Base-by-base conservation (phyloP, 371 early-diverging fungal genomes). In the Rhizomucor pusillus region DNA sequence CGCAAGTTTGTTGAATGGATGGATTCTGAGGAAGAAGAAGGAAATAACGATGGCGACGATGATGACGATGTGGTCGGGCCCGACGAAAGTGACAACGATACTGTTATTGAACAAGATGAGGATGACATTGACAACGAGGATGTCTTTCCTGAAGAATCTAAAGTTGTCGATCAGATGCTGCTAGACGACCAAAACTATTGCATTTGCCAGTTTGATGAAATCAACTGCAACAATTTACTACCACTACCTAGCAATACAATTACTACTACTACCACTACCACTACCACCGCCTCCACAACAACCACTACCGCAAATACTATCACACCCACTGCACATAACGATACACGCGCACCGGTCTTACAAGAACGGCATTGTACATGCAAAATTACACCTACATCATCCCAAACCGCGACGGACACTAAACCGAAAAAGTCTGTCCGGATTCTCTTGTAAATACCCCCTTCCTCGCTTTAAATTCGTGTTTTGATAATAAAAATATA, bases 1-100 rank as follows among this genome's bases (percentile, higher is more conserved):
- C 56, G 50, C 35, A 54, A 63, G n/a, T 60, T 67, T 54, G 56
- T 57, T 37, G 58, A 67, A 35, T 67, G 67, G 67, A 54, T 67
- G 18, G 56, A 62, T 16, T 52, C 50, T 25, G 63, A 67, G 23
- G 63, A 67, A 16, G 59, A 58, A 9, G 53, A 57, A 9, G 61
- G 57, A 0, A 62, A 65, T 19, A 60, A 61, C 5, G 57, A 61
- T 5, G 56, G 54, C 13, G 54, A 50, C 7, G 50, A 52, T 0
- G 50, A 54, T 23, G 50, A 44, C 18, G 43, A 44, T 34, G 43
- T 25, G n/a, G 25, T 37, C 6, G 50, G 23, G 11, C 18, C 13
- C 5, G 57, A 57, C 37, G 33, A 23, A n/a, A 35, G 47, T 24
- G 50, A 44, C 43, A 50, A 51, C 19, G 60, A 60, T 11, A 54